Base-by-base conservation (phyloP, 306 rosid genomes). In the Ceratonia siliqua region DNA sequence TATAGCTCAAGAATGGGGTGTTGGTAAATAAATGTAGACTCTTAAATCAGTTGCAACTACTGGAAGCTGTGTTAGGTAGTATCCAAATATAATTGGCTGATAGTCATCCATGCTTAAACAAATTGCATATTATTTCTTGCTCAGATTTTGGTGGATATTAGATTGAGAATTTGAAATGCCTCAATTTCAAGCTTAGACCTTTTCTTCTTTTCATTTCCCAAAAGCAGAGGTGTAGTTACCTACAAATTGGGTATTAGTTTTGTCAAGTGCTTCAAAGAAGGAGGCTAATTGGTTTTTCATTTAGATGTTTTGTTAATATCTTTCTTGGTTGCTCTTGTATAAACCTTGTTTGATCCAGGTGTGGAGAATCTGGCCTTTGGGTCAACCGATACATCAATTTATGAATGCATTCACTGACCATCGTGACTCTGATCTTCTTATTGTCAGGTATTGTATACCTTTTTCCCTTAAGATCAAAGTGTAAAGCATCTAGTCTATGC, bases 281-380 rank as follows among this genome's bases (percentile, higher is more conserved):
- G 38, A 28, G 59, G 38, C 24, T 41, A 52, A 20, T 41, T 50
- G 75, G 25, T 57, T 39, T 77, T 39, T 15, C 15, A 39, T 52
- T 21, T n/a, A n/a, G n/a, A n/a, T n/a, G n/a, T 18, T 20, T 14
- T 22, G 7, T 4, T 5, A 27, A 0, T 5, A 35, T 48, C 4
- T 48, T 74, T 73, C 74, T 41, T 64, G 46, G 35, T 68, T 66
- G 70, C 58, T 72, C 68, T 72, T 63, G 24, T 43, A 63, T 63
- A 72, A 62, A 77, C 70, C 36, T 38, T 79, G 38, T 78, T 79
- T 33, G 79, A 73, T 73, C 39, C 70, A 94, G 96, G 87, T 91
- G 58, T 94, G 98, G 97, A 88, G 88, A 88, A 92, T 94, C 70
- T 94, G 93, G 97, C 99, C 97, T 18, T 78, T 90, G 72, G 99